phyloP scores from a whole-genome alignment of 2,329 filamentous ascomycete genomes.

The Fusarium pininemorale region DNA sequence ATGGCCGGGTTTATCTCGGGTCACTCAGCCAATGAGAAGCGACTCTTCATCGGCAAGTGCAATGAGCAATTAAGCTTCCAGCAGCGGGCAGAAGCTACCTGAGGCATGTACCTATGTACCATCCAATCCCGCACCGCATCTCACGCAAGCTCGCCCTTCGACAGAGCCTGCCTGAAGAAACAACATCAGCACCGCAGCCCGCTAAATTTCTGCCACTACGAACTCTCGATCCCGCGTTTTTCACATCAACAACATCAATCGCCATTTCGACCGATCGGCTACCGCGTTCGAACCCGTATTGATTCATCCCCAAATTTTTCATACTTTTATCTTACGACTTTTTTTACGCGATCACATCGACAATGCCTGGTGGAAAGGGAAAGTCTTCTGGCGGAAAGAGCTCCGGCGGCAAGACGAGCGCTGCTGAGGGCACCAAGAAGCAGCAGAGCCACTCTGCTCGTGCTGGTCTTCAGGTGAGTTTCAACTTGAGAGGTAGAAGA shows the following conservation, averaged over 20 bases:
- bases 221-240: conserved; percentile 41
- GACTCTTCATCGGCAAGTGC: not conserved
- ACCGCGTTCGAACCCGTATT: conserved; percentile 38
- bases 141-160: conserved; percentile 29
- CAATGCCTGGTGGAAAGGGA: conserved; percentile 89
- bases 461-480: conserved; percentile 90
- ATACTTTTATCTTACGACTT: conserved; percentile 30
- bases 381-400: conserved; percentile 91
- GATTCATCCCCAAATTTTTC: conserved; percentile 24
- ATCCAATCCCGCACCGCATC: conserved; percentile 1
- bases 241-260: conserved; percentile 41
- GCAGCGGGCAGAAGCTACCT: conserved; percentile 21
- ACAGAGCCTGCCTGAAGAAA: conserved; percentile 37
- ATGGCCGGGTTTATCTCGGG: conserved; percentile 42
- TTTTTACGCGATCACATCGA: conserved; percentile 41
- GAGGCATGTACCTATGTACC: conserved; percentile 34
- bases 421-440: conserved; percentile 77
- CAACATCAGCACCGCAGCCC: conserved; percentile 42
- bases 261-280: conserved; percentile 28
- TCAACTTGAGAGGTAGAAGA: conserved; percentile 2
- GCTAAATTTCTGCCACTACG: conserved; percentile 45
- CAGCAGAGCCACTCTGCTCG: conserved; percentile 95
- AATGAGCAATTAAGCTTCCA: not conserved
- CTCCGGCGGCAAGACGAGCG: conserved; percentile 77
- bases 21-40: conserved; percentile 21